Evolutionary conservation across 768 basidiomycete species (phyloP), one percentile per base, ranked within the genome.

Genomic region (Lentinula lateritia): DNA sequence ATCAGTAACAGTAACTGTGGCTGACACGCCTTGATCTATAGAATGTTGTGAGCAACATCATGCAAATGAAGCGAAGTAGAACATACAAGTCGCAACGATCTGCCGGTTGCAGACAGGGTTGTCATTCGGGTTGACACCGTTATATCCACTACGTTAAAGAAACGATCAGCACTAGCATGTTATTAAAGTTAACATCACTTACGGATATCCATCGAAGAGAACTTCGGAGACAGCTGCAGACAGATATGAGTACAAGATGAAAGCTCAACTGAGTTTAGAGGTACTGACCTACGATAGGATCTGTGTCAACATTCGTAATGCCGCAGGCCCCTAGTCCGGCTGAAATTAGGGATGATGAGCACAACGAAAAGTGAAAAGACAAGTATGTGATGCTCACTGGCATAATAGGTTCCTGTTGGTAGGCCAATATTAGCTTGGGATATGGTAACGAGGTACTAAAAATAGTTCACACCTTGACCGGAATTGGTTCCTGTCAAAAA

Each of bases 81-180:
- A 73, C 79, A 71, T 73, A 89, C 89, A 90, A 5, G 66, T 68
- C 15, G 72, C 78, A 7, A 60, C 68, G 58, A 89, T 73, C 58
- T 73, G 65, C 67, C 73, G 78, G 65, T 74, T 74, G 69, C 92
- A 93, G 59, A 93, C 70, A 38, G 92, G 90, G 75, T 94, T 92
- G 60, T 64, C 67, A 72, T 93, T 93, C 32, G 91, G 88, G 76
- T 93, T 84, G 6, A 54, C 76, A 28, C 81, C 80, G 16, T 72
- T 56, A 69, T 84, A 88, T 9, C 78, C 81, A 50, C 88, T 90
- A 48, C 0, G 35, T 15, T 12, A 28, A 10, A 36, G 35, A 32
- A 12, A 56, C 56, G 42, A 41, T 58, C 48, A 32, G 18, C 20
- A 61, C n/a, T 59, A 36, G 56, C 39, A 42, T 57, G 42, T 50